Percentiles rank a stretch among this genome's conserved stretches.
These are phyloP conservation scores for Candida railenensis DNA, from an alignment of 805 yeast species.

Conservation along the genomic window DNA sequence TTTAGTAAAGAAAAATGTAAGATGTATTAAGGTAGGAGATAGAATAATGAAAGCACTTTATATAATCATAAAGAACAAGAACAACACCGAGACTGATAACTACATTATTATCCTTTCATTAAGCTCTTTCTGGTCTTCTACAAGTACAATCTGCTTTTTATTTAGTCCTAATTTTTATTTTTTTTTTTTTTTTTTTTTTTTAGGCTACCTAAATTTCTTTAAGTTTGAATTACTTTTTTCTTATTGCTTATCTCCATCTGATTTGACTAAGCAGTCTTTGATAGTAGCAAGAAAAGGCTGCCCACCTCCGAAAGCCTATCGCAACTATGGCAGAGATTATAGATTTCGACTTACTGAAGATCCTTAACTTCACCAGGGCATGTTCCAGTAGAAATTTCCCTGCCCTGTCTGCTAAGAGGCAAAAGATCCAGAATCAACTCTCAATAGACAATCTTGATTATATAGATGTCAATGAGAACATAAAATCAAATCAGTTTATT, in stretches of 20 bases:
- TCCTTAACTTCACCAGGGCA: conserved; percentile 8
- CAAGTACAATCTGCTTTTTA: neutral
- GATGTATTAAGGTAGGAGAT: too few species aligned
- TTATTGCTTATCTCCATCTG: neutral
- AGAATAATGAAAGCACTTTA: too few species aligned
- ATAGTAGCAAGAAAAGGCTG: too few species aligned
- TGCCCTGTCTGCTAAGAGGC: conserved; percentile 4
- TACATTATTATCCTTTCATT: too few species aligned
- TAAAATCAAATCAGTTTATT: neutral
- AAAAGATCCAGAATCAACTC: conserved; percentile 9
- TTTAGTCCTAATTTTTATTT: neutral
- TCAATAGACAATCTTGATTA: conserved; percentile 16
- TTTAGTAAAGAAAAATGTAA: too few species aligned
- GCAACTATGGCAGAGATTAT: conserved; percentile 11
- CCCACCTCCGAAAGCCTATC: too few species aligned
- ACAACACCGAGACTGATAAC: too few species aligned
- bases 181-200: neutral
- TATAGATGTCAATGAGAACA: conserved; percentile 11
- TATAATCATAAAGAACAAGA: too few species aligned
- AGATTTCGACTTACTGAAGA: conserved; percentile 13
- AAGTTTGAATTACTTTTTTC: too few species aligned
- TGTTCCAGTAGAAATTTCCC: conserved; percentile 1
- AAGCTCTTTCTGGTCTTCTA: too few species aligned
- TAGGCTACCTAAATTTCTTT: too few species aligned
- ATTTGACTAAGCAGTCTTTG: too few species aligned